These are phyloP conservation scores for Raffaelea arxii DNA, from an alignment of 2,329 filamentous ascomycete genomes.

Conservation along the genomic window DNA sequence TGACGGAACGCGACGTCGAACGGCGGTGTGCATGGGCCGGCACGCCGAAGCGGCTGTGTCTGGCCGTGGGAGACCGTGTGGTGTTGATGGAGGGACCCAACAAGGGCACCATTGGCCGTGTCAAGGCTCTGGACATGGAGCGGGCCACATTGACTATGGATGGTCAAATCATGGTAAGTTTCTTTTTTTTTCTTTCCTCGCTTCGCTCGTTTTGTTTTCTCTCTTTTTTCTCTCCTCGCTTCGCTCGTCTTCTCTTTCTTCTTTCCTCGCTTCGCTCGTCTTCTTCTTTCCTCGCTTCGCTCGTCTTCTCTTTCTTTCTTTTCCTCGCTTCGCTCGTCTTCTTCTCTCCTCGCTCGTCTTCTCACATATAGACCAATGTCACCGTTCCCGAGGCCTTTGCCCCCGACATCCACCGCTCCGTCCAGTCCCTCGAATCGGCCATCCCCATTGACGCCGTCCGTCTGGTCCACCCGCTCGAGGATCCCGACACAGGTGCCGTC, in stretches of 20 bases:
- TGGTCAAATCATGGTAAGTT: slow-evolving; percentile 52
- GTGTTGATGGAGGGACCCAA: slow-evolving; percentile 70
- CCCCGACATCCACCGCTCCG: slow-evolving; percentile 23
- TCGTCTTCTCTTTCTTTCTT: slow-evolving; percentile 4
- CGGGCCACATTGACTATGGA: slow-evolving; percentile 54
- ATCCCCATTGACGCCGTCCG: slow-evolving; percentile 65
- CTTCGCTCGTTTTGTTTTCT: no score
- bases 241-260: no score
- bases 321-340: no score
- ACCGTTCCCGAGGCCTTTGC: slow-evolving; percentile 29
- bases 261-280: no score
- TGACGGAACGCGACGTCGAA: slow-evolving; percentile 22
- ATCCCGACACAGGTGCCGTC: slow-evolving; percentile 52
- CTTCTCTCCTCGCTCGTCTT: no score
- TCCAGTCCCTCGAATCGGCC: slow-evolving; percentile 40
- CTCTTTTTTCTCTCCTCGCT: no score
- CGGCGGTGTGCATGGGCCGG: slow-evolving; percentile 46
- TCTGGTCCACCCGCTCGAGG: slow-evolving; percentile 66
- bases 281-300: no score
- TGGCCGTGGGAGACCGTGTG: slow-evolving; percentile 66
- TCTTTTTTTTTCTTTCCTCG: not conserved
- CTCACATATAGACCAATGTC: slow-evolving; percentile 25
- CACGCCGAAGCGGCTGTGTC: slow-evolving; percentile 45
- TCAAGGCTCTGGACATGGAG: slow-evolving; percentile 43
- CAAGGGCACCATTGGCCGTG: slow-evolving; percentile 73